Percentiles rank a stretch among this genome's conserved stretches.
These are phyloP conservation scores for Kodamaea hsintzibuensis DNA, from an alignment of 805 yeast genomes.

Conservation along the genomic window DNA sequence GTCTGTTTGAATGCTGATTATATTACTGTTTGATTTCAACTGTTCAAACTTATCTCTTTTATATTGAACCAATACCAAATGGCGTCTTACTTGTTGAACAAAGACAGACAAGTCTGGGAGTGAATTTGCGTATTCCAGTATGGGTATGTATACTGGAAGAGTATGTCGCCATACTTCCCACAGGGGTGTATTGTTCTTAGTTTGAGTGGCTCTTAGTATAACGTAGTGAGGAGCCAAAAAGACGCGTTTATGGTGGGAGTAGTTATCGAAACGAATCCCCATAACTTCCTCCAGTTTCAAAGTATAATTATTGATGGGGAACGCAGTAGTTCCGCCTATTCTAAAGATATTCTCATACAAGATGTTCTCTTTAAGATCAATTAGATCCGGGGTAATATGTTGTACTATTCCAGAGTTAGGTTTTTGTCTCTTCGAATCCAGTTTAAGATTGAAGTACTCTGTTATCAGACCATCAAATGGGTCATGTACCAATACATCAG, in stretches of 20 bases:
- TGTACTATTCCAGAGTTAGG: not conserved
- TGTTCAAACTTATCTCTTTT: conserved; percentile 31
- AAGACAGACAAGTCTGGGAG: conserved; percentile 23
- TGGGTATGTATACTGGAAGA: conserved; percentile 33
- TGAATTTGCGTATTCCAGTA: conserved; percentile 16
- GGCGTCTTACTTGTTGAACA: conserved; percentile 22
- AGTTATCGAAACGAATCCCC: conserved; percentile 54
- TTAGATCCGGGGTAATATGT: not conserved
- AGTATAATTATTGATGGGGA: conserved; percentile 44
- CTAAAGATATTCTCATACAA: conserved; percentile 49
- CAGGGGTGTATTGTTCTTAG: conserved; percentile 3
- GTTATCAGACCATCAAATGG: conserved; percentile 33
- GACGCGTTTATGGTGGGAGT: conserved; percentile 19
- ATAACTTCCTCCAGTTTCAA: conserved; percentile 33
- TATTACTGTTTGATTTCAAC: conserved; percentile 8
- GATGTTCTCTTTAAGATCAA: conserved; percentile 30
- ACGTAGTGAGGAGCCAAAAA: conserved; percentile 49
- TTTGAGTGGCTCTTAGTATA: conserved; percentile 30
- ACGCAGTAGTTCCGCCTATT: conserved; percentile 51
- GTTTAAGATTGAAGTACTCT: conserved; percentile 18
- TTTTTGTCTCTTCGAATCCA: not conserved
- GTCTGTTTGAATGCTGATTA: conserved; percentile 20
- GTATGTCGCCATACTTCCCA: conserved; percentile 41
- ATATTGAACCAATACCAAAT: conserved; percentile 28
- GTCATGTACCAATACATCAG: conserved; percentile 23